phyloP scores from a whole-genome alignment of 1,284 basidiomycete genomes.

The Farysia itapuensis region DNA sequence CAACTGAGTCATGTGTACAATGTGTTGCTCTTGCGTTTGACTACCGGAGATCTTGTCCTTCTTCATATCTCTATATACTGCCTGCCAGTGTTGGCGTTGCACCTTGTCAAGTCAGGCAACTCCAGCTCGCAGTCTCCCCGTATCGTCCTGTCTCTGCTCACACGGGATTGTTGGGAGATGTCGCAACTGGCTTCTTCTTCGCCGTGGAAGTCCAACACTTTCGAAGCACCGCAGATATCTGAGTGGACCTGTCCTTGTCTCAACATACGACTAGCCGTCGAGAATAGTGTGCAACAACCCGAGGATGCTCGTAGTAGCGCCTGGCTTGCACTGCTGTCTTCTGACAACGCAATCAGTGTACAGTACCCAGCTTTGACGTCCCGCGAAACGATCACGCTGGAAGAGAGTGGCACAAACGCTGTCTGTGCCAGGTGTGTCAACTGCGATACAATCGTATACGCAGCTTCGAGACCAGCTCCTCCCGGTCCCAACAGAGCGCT shows the following conservation, averaged over 20 bases:
- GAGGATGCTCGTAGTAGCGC: not conserved
- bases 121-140: too few relatives aligned
- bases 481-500: slow-evolving; percentile 24
- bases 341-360: slow-evolving; percentile 25
- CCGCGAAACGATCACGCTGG: slow-evolving; percentile 24
- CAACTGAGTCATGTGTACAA: too few relatives aligned
- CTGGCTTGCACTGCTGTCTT: slow-evolving; percentile 20
- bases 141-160: too few relatives aligned
- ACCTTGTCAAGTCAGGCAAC: too few relatives aligned
- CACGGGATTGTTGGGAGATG: too few relatives aligned
- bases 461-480: slow-evolving; percentile 25
- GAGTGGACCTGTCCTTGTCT: slow-evolving; percentile 36
- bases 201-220: too few relatives aligned
- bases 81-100: too few relatives aligned
- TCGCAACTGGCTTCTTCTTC: too few relatives aligned
- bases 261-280: slow-evolving; percentile 22
- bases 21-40: too few relatives aligned
- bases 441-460: slow-evolving; percentile 36
- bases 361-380: slow-evolving; percentile 21
- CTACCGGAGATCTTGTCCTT: too few relatives aligned
- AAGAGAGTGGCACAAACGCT: slow-evolving; percentile 11
- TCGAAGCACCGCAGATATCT: too few relatives aligned
- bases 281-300: not conserved
- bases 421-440: slow-evolving; percentile 36
- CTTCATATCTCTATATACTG: too few relatives aligned